These are phyloP conservation scores for Cryphonectria parasitica DNA, from an alignment of 2,329 filamentous ascomycete species.

Conservation along the genomic window DNA sequence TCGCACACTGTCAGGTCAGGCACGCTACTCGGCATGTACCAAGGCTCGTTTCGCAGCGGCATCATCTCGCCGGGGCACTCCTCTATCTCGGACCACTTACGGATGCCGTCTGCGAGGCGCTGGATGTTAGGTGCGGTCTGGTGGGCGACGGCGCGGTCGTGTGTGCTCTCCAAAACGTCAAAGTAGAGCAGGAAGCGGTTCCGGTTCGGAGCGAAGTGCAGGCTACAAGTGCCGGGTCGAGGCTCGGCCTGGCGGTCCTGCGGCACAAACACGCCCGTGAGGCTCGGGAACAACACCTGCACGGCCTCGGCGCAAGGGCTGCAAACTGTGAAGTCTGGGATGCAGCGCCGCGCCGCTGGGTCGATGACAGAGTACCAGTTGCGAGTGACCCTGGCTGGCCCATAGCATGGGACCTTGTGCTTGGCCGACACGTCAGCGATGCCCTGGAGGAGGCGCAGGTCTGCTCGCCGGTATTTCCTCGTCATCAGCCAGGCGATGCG, in stretches of 20 bases:
- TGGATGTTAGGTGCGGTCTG: conserved; percentile 58
- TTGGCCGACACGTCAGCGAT: conserved; percentile 66
- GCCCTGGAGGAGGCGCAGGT: conserved; percentile 70
- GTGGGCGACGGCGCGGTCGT: conserved; percentile 53
- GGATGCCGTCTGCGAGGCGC: conserved; percentile 66
- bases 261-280: conserved; percentile 68
- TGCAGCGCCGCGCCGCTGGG: conserved; percentile 62
- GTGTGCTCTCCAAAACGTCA: conserved; percentile 61
- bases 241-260: conserved; percentile 51
- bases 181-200: conserved; percentile 63
- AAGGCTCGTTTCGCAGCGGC: conserved; percentile 64
- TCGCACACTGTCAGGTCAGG: conserved; percentile 83
- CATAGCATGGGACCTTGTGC: conserved; percentile 59
- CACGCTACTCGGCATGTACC: conserved; percentile 78
- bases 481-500: conserved; percentile 83
- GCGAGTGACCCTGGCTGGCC: conserved; percentile 56
- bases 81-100: conserved; percentile 58
- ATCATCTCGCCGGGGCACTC: conserved; percentile 70
- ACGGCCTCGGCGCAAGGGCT: conserved; percentile 73
- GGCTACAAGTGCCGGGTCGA: conserved; percentile 64
- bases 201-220: conserved; percentile 61
- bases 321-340: conserved; percentile 77
- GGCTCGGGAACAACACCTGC: conserved; percentile 72
- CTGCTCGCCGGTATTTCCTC: conserved; percentile 67
- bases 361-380: conserved; percentile 79